Conservation (phyloP, 176 grass and related monocot species). For the Chloris gayana region DNA sequence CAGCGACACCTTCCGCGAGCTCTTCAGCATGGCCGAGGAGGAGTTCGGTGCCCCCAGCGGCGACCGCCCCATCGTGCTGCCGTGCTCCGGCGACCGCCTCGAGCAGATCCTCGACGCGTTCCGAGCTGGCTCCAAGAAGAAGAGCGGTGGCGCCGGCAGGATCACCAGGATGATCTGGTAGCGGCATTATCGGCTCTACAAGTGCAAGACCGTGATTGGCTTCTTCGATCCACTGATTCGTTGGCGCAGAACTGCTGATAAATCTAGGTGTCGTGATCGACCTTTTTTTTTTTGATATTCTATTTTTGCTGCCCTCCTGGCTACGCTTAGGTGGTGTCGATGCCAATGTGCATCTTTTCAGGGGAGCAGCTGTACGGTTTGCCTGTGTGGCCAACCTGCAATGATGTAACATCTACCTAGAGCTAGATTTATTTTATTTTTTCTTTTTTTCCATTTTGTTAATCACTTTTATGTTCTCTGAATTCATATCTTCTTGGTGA, state of each 20-base stretch:
- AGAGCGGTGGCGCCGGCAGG: conserved; percentile 7
- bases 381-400: conserved; percentile 28
- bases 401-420: conserved; percentile 44
- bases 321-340: not conserved
- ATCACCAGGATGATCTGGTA: conserved; percentile 53
- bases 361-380: conserved; percentile 26
- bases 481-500: not conserved
- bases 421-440: not conserved
- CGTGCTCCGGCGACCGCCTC: conserved; percentile 57
- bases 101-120: conserved; percentile 49
- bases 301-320: conserved; percentile 38
- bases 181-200: not conserved
- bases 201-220: not conserved
- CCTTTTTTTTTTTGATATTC: not conserved
- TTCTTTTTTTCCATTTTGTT: not conserved
- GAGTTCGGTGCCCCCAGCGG: conserved; percentile 61
- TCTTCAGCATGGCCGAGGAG: conserved; percentile 70
- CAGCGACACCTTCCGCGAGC: conserved; percentile 62
- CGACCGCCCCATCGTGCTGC: conserved; percentile 66
- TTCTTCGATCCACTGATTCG: conserved; percentile 16
- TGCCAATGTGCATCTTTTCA: conserved; percentile 40
- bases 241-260: conserved; percentile 7
- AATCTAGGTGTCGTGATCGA: conserved; percentile 13
- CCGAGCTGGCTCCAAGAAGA: conserved; percentile 30
- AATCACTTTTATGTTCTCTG: not conserved